These are phyloP conservation scores for Pythium brassicae DNA, from an alignment of 352 stramenopile species.

Conservation along the genomic window DNA sequence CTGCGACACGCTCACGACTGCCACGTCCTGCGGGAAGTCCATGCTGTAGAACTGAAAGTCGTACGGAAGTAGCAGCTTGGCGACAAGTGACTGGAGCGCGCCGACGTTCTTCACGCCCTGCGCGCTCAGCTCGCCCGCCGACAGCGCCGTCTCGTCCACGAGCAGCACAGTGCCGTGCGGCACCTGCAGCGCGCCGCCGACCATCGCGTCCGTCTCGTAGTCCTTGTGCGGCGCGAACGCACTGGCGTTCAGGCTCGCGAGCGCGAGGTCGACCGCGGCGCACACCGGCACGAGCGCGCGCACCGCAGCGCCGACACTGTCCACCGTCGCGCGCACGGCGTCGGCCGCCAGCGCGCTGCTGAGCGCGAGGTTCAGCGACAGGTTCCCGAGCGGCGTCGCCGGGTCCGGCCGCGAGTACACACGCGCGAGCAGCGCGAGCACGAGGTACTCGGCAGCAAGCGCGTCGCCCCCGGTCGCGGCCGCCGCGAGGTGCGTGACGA, in stretches of 20 bases:
- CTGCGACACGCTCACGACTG: slow-evolving; percentile 61
- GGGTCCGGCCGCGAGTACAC: slow-evolving; percentile 65
- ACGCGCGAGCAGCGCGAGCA: slow-evolving; percentile 64
- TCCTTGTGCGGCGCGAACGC: slow-evolving; percentile 75
- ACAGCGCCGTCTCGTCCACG: slow-evolving; percentile 65
- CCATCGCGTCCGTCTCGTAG: slow-evolving; percentile 62
- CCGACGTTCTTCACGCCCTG: slow-evolving; percentile 73
- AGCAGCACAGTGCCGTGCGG: slow-evolving; percentile 59
- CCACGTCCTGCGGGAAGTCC: slow-evolving; percentile 77
- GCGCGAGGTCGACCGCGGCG: slow-evolving; percentile 42
- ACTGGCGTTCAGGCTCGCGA: slow-evolving; percentile 53
- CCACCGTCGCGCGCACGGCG: slow-evolving; percentile 15
- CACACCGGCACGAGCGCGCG: slow-evolving; percentile 51
- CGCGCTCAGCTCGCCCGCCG: slow-evolving; percentile 59
- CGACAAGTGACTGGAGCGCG: slow-evolving; percentile 62
- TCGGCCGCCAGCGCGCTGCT: slow-evolving; percentile 1
- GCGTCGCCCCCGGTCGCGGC: slow-evolving; percentile 32
- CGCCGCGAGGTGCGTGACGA: slow-evolving; percentile 47
- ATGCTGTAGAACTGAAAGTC: slow-evolving; percentile 85
- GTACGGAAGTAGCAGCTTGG: slow-evolving; percentile 77
- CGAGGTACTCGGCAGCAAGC: slow-evolving; percentile 63
- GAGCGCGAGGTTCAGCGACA: slow-evolving; percentile 66
- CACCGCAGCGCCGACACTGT: slow-evolving; percentile 26
- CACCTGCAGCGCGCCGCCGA: slow-evolving; percentile 53
- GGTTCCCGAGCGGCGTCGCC: slow-evolving; percentile 60